phyloP scores from a whole-genome alignment of 2,329 filamentous ascomycete genomes.

The Aureobasidium sp. region DNA sequence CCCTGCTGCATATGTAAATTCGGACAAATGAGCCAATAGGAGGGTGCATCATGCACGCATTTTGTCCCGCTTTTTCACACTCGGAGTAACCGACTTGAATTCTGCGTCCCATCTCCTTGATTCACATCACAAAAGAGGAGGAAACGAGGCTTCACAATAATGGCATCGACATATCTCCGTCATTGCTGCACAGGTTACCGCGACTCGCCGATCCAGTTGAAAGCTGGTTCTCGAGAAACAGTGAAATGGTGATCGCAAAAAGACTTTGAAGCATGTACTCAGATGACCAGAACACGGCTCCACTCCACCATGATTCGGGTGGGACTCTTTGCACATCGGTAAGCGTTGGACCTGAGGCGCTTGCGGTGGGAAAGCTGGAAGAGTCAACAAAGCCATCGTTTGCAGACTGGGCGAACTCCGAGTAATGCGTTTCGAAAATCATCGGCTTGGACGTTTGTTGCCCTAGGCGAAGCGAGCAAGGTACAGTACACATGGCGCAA shows the following conservation, averaged over 20 bases:
- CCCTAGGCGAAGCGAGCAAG: neutral
- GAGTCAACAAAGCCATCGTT: neutral
- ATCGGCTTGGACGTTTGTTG: neutral
- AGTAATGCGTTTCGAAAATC: neutral
- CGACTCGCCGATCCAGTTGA: neutral
- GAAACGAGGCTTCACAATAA: neutral
- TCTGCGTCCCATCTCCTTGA: neutral
- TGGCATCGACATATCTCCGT: neutral
- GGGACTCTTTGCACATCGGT: neutral
- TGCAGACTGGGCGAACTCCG: neutral
- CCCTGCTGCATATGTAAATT: constrained; percentile 1
- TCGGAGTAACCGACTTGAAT: neutral
- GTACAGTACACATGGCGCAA: neutral
- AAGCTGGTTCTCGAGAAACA: neutral
- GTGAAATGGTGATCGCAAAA: neutral
- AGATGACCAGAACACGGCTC: neutral
- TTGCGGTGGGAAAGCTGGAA: neutral
- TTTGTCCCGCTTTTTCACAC: neutral
- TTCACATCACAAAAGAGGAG: neutral
- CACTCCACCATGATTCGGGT: constrained; percentile 1
- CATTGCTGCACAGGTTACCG: neutral
- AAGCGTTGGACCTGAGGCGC: neutral
- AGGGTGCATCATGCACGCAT: constrained; percentile 2
- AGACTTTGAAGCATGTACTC: constrained; percentile 4
- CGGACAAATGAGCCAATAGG: neutral